A percentile compares a stretch with the other conserved stretches of the same genome.
Conservation (phyloP, 345 rosid species). For the Excoecaria agallocha region DNA sequence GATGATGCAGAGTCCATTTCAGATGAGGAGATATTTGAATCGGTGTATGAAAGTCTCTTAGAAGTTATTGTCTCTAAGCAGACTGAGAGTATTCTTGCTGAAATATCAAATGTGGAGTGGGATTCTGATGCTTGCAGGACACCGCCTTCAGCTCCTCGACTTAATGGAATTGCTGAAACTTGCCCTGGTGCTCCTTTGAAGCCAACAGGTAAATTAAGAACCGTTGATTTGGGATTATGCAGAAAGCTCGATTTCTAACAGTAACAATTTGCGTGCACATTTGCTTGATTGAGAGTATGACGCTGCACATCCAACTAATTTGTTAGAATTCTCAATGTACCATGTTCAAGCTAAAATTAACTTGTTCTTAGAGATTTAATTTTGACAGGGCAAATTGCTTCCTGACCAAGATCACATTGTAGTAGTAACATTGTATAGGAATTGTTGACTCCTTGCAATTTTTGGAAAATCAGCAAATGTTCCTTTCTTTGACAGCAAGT, state of each 20-base stretch:
- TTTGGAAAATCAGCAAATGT: constrained; percentile 15
- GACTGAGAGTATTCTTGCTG: constrained; percentile 35
- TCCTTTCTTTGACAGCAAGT: constrained; percentile 9
- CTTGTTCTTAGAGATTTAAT: constrained; percentile 4
- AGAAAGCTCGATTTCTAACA: constrained; percentile 57
- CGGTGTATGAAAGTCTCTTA: constrained; percentile 49
- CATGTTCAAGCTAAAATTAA: constrained; percentile 9
- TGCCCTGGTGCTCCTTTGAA: constrained; percentile 65
- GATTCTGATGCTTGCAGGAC: constrained; percentile 41
- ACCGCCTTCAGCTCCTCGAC: constrained; percentile 35
- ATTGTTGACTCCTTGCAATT: constrained; percentile 7
- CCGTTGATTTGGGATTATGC: constrained; percentile 42
- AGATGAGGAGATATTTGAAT: constrained; percentile 52
- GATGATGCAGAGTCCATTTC: constrained; percentile 26
- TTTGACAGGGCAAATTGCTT: neutral
- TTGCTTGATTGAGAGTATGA: constrained; percentile 11
- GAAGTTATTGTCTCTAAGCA: constrained; percentile 44
- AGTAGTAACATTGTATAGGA: constrained; percentile 29
- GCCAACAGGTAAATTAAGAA: constrained; percentile 36
- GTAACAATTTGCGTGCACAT: constrained; percentile 6
- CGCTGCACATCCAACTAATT: constrained; percentile 12
- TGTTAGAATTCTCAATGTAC: constrained; percentile 6
- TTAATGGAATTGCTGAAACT: constrained; percentile 43
- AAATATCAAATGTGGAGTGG: constrained; percentile 25
- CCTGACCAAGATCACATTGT: constrained; percentile 16